phyloP scores from a whole-genome alignment of 1,139 yeast species.

The Pichia norvegensis region DNA sequence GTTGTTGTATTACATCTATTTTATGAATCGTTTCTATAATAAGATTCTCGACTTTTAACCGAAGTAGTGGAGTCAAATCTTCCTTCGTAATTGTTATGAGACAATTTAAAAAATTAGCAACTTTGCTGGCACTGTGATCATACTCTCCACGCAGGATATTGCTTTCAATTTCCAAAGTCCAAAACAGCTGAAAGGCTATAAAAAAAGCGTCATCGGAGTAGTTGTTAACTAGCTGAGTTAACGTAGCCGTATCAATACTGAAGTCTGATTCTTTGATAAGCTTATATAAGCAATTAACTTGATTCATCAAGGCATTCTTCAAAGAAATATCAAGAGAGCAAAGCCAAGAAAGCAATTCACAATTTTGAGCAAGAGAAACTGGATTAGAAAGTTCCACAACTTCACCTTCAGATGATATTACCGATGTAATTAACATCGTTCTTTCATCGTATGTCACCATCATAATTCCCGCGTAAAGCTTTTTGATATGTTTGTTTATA shows the following conservation, averaged over 20 bases:
- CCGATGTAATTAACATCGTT: conserved; percentile 31
- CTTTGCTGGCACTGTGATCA: background rate
- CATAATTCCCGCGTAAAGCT: conserved; percentile 65
- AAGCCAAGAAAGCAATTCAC: conserved; percentile 50
- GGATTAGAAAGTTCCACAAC: conserved; percentile 36
- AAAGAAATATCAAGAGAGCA: conserved; percentile 48
- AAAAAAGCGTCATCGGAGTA: conserved; percentile 55
- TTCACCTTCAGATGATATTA: conserved; percentile 64
- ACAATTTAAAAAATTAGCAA: conserved; percentile 2
- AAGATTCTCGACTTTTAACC: conserved; percentile 49
- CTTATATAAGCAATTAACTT: background rate
- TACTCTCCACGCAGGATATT: conserved; percentile 15
- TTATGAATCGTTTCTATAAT: conserved; percentile 66
- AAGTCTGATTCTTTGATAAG: background rate
- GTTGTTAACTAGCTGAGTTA: conserved; percentile 29
- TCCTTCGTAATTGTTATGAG: background rate
- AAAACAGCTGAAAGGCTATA: conserved; percentile 51
- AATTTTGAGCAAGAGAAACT: conserved; percentile 37
- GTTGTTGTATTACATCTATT: conserved; percentile 32
- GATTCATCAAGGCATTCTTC: conserved; percentile 38
- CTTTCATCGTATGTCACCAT: conserved; percentile 35
- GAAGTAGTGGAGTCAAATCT: conserved; percentile 29
- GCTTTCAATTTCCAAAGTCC: conserved; percentile 42
- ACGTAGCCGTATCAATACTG: conserved; percentile 2
- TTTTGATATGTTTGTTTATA: conserved; percentile 55